A percentile compares a stretch with the other conserved stretches of the same genome.
These are phyloP conservation scores for Glycine tomentella DNA, from an alignment of 306 rosid species.

Conservation along the genomic window DNA sequence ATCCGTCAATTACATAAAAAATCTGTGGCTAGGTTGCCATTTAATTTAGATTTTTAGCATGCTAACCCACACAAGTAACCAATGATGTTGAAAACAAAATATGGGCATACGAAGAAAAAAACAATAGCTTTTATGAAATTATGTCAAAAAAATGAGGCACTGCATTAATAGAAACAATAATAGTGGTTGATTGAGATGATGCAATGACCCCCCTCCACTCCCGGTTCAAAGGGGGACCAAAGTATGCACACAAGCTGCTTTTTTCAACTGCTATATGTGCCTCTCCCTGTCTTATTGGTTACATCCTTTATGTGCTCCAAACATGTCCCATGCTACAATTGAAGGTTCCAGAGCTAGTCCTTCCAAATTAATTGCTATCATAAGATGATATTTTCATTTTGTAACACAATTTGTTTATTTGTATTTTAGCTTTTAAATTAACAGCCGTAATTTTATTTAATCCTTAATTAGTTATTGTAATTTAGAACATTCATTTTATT, in stretches of 20 bases:
- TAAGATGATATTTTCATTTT: background rate
- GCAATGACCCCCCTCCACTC: slow-evolving; percentile 16
- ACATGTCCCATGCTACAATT: background rate
- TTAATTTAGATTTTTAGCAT: background rate
- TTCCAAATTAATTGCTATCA: background rate
- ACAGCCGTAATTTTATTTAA: background rate
- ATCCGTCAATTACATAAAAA: background rate
- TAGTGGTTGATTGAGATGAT: background rate
- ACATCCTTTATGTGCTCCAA: background rate
- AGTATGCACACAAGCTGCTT: background rate
- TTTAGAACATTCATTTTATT: background rate
- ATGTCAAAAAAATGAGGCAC: background rate
- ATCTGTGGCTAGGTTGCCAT: background rate
- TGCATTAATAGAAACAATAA: background rate
- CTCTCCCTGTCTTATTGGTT: background rate
- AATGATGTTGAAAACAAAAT: slow-evolving; percentile 2
- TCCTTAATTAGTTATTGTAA: background rate
- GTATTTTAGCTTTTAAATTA: background rate
- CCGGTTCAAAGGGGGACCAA: slow-evolving; percentile 22
- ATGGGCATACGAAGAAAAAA: background rate
- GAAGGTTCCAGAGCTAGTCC: background rate
- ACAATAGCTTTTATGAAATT: background rate
- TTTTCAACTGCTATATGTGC: background rate
- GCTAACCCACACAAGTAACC: background rate
- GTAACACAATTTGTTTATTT: background rate